Evolutionary conservation across 140 eudicot genomes (phyloP), one percentile per base, ranked within the genome.

Genomic region (Senecio squalidus): DNA sequence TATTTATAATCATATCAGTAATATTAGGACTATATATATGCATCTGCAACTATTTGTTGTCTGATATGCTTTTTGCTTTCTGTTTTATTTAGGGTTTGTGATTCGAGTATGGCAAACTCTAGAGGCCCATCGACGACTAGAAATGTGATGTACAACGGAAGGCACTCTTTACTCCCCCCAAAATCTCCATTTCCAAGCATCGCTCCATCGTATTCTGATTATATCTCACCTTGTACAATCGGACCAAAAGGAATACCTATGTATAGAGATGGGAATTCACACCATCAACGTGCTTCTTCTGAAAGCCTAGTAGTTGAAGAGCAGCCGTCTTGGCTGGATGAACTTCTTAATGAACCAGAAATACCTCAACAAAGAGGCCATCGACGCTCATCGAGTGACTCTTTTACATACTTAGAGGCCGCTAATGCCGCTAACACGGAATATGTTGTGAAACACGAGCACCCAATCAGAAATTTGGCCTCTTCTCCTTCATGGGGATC

Each of bases 251-350:
- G 64, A 28, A 33, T 28, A 29, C 67, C 73, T 13, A 62, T 61
- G 6, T 51, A 40, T 20, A 15, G 64, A 4, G 86, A 76, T 3
- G 47, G 47, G 16, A 60, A 55, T 41, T 15, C 58, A 17, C 73
- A 44, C 26, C 94, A 84, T 74, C 94, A 75, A 26, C 86, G 85
- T 4, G 65, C 76, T 17, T 70, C 83, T 11, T 85, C 90, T 9
- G 84, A 85, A 67, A 84, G 83, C 68, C 73, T 86, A 36, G 60
- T 80, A 28, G 61, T 71, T 5, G 96, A 84, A 73, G 96, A 84
- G 27, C 85, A 82, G 46, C 96, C 94, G 9, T 68, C 83, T 28
- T 88, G 96, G 96, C 69, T 88, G 9, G 94, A 84, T 28, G 96
- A 88, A 38, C 91, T 88, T 33, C 78, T 84, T 5, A 71, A 84